Percentiles rank a stretch among this genome's conserved stretches.
Conservation (phyloP, 2,329 filamentous ascomycete species). For the Sporothrix variecibatus region DNA sequence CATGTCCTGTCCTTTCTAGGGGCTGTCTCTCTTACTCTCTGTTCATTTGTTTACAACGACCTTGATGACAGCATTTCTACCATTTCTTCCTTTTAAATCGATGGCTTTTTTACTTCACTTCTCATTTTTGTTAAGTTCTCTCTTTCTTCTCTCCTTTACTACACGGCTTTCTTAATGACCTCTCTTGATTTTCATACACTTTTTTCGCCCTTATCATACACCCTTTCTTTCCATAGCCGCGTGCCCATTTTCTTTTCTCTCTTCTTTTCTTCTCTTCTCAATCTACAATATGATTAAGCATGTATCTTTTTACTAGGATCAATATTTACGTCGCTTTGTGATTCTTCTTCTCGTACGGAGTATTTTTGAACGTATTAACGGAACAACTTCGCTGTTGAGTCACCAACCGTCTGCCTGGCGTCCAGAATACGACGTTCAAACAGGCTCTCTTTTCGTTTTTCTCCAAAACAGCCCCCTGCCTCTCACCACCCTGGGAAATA, state of each 20-base stretch:
- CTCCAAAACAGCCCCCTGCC: not conserved
- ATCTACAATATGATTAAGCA: not conserved
- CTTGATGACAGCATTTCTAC: constrained; percentile 17
- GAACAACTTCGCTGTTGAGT: not conserved
- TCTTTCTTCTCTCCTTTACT: not conserved
- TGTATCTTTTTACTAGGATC: not conserved
- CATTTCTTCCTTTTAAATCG: not conserved
- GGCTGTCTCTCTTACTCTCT: not conserved
- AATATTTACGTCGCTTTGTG: not conserved
- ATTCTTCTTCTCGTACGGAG: not conserved
- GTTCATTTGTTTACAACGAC: not conserved
- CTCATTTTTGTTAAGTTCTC: not conserved
- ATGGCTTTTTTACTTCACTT: not conserved
- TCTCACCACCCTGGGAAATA: not conserved
- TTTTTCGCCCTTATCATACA: not conserved
- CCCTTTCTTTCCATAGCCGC: not conserved
- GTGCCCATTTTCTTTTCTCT: not conserved
- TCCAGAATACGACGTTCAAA: not conserved
- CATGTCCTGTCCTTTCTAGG: not conserved
- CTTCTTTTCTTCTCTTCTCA: not conserved
- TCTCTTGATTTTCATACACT: not conserved
- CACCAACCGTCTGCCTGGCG: not conserved
- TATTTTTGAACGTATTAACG: not conserved
- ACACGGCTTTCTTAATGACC: not conserved
- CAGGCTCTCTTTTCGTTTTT: not conserved